phyloP scores from a whole-genome alignment of 768 basidiomycete species.

The Hemileccinum impolitum region DNA sequence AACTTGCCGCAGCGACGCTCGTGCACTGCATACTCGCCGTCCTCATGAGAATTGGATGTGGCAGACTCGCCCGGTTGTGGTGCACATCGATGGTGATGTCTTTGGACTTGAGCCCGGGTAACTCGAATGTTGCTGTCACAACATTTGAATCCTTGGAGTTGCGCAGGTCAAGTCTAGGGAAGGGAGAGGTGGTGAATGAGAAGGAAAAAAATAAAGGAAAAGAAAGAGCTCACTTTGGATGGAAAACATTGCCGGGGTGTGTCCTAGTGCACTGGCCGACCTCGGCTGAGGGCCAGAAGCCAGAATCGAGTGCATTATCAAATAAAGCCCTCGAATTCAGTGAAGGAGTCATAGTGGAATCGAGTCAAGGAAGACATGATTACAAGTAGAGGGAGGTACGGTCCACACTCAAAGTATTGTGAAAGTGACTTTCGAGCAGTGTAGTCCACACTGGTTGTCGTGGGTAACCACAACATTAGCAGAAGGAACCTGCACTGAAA shows the following conservation, averaged over 20 bases:
- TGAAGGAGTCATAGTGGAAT: conserved; percentile 2
- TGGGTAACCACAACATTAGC: too few relatives aligned
- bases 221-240: conserved; percentile 14
- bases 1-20: conserved; percentile 45
- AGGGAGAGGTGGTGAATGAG: too few relatives aligned
- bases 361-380: neutral
- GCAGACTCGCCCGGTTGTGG: conserved; percentile 39
- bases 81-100: conserved; percentile 44
- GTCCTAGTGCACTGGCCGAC: too few relatives aligned
- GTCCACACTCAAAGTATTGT: too few relatives aligned
- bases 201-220: too few relatives aligned
- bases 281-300: too few relatives aligned
- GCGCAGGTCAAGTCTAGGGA: conserved; percentile 43
- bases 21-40: conserved; percentile 39
- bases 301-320: neutral
- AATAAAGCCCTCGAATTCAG: neutral
- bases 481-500: too few relatives aligned
- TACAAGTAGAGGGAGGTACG: too few relatives aligned
- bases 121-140: conserved; percentile 51
- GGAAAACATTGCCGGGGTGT: conserved; percentile 2
- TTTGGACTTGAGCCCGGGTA: conserved; percentile 38
- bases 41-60: conserved; percentile 31
- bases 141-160: conserved; percentile 38
- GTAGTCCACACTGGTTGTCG: too few relatives aligned
- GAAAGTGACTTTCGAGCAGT: too few relatives aligned